Evolutionary conservation across 2,329 filamentous ascomycete genomes (phyloP).

Genomic region (Fusarium goolgardi): DNA sequence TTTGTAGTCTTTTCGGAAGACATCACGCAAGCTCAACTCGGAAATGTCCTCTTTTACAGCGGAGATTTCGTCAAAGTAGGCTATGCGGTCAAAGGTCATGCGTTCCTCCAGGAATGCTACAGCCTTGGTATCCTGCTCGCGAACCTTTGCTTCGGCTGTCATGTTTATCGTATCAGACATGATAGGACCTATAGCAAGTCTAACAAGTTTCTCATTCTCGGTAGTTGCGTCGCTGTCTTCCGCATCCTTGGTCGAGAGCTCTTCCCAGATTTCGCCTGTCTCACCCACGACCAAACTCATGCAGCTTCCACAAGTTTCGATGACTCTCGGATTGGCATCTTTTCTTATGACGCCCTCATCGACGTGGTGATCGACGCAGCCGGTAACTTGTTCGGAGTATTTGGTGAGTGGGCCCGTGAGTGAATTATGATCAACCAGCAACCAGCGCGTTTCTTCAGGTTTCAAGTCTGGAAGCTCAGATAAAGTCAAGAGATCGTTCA

Average conservation of each 20-base stretch:
- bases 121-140: slow-evolving; percentile 68
- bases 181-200: slow-evolving; percentile 75
- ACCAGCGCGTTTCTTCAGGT: slow-evolving; percentile 71
- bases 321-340: slow-evolving; percentile 66
- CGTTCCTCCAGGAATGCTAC: slow-evolving; percentile 68
- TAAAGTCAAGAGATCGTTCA: slow-evolving; percentile 72
- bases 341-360: slow-evolving; percentile 70
- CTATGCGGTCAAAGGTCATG: slow-evolving; percentile 61
- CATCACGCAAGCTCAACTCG: slow-evolving; percentile 69
- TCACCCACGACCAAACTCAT: slow-evolving; percentile 75
- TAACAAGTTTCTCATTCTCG: slow-evolving; percentile 70
- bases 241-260: slow-evolving; percentile 48
- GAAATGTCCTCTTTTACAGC: slow-evolving; percentile 76
- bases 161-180: slow-evolving; percentile 79
- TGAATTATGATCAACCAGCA: slow-evolving; percentile 84
- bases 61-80: slow-evolving; percentile 70
- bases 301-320: slow-evolving; percentile 78
- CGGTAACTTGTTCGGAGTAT: slow-evolving; percentile 66
- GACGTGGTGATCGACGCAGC: slow-evolving; percentile 82
- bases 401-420: slow-evolving; percentile 70
- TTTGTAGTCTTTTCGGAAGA: slow-evolving; percentile 87
- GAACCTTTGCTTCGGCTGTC: slow-evolving; percentile 71
- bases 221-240: slow-evolving; percentile 44
- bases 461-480: slow-evolving; percentile 62
- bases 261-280: slow-evolving; percentile 68